Evolutionary conservation across 495 filamentous ascomycete genomes (phyloP), one percentile per base, ranked within the genome.

Genomic region (Melanomma pulvis-pyrius): DNA sequence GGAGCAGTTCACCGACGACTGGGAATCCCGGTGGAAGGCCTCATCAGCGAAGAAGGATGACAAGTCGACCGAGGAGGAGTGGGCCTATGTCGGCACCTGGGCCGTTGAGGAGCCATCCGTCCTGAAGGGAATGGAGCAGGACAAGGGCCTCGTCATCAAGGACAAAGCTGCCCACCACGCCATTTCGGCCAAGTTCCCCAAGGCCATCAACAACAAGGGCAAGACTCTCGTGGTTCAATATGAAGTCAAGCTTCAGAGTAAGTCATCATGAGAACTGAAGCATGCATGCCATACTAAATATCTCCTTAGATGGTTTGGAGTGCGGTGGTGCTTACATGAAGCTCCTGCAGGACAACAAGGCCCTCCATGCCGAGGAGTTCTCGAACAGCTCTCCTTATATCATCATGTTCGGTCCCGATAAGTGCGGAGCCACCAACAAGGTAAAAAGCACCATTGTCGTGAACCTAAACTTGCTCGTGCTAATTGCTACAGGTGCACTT

Each of bases 331-430:
- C 96, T 71, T 99, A 99, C 81, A 82, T 99, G 84, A 99, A 99
- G 88, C 92, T 99, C 69, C 90, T 98, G 69, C 89, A 96, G 68
- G 94, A 99, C 77, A 98, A 92, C 84, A 96, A 93, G 83, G 88
- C 90, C 79, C 91, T 98, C 73, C 92, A 97, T 80, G 84, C 88
- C 74, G 94, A 98, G 60, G 96, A 99, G 82, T 99, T 99, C 84
- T 94, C 92, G 74, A 97, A 99, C 81, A 84, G 88, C 51, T 93
- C 93, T 49, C 96, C 96, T 39, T 99, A 99, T 77, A 90, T 99
- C 68, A 96, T 99, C 83, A 98, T 98, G 96, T 99, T 99, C 78
- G 96, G 96, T 70, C 96, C 96, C 74, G 96, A 99, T 83, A 99
- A 97, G 88, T 99, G 96, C 78, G 96, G 94, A 80, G 86, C 90